Evolutionary conservation across 345 rosid species (phyloP).

Genomic region (Pseudoturritis turrita): DNA sequence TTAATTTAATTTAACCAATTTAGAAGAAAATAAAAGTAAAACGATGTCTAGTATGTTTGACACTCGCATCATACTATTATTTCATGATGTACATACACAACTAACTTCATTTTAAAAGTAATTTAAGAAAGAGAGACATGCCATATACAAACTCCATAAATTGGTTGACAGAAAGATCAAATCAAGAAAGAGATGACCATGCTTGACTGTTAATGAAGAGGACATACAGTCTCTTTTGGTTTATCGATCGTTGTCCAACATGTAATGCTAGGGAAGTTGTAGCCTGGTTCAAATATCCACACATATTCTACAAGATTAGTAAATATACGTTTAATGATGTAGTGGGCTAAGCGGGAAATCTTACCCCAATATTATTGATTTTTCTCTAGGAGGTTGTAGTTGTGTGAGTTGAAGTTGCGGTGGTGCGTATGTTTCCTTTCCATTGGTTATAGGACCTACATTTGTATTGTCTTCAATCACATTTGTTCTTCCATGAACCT

Average conservation of each 20-base stretch:
- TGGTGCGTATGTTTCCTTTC: background rate
- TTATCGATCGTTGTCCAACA: background rate
- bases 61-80: conserved; percentile 2
- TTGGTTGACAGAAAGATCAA: background rate
- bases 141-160: conserved; percentile 13
- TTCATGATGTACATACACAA: conserved; percentile 1
- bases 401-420: conserved; percentile 15
- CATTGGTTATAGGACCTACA: conserved; percentile 5
- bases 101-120: background rate
- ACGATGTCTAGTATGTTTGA: background rate
- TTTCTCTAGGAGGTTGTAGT: conserved; percentile 18
- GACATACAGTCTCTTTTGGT: background rate
- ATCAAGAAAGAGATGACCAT: background rate
- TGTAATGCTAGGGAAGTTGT: conserved; percentile 20
- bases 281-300: conserved; percentile 18
- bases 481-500: conserved; percentile 15
- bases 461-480: conserved; percentile 12
- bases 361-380: conserved; percentile 25
- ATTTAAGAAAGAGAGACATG: background rate
- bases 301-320: background rate
- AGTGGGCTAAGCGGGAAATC: background rate
- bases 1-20: background rate
- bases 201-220: background rate
- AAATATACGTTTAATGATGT: background rate
- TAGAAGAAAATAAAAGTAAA: background rate